Percentiles rank a stretch among this genome's conserved stretches.
phyloP scores from a whole-genome alignment of 768 basidiomycete genomes.

The Macrolepiota albuminosa region DNA sequence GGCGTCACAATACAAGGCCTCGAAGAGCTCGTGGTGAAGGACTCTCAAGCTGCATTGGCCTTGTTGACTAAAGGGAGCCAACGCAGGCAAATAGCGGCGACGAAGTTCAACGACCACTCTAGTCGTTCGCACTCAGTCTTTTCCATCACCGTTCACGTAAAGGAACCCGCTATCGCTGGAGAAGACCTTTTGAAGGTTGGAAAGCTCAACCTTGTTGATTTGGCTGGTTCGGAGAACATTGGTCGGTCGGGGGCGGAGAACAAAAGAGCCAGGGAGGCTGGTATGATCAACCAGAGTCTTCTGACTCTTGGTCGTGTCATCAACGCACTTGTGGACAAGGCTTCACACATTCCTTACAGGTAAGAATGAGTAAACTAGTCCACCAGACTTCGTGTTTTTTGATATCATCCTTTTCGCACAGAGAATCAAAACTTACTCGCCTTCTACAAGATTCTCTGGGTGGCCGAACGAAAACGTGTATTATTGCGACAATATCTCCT shows the following conservation, averaged over 20 bases:
- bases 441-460: slow-evolving; percentile 98
- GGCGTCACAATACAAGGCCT: slow-evolving; percentile 94
- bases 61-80: slow-evolving; percentile 87
- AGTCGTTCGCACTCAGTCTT: slow-evolving; percentile 98
- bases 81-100: slow-evolving; percentile 88
- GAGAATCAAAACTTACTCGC: slow-evolving; percentile 96
- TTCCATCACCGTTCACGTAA: slow-evolving; percentile 91
- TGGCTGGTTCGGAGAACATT: slow-evolving; percentile 97
- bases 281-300: slow-evolving; percentile 97
- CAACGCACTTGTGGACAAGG: slow-evolving; percentile 89
- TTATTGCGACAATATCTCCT: slow-evolving; percentile 95
- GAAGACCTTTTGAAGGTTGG: slow-evolving; percentile 92
- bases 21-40: slow-evolving; percentile 83
- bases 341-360: slow-evolving; percentile 93
- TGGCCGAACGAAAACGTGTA: slow-evolving; percentile 94
- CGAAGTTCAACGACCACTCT: slow-evolving; percentile 97
- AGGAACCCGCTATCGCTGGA: slow-evolving; percentile 70
- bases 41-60: slow-evolving; percentile 75
- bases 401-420: slow-evolving; percentile 20
- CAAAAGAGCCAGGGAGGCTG: slow-evolving; percentile 91
- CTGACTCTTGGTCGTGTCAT: slow-evolving; percentile 97
- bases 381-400: background rate
- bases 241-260: slow-evolving; percentile 94
- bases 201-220: slow-evolving; percentile 94
- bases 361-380: slow-evolving; percentile 23